Base-by-base conservation (phyloP, 164 flowering plant genomes). In the Echeveria elegans region DNA sequence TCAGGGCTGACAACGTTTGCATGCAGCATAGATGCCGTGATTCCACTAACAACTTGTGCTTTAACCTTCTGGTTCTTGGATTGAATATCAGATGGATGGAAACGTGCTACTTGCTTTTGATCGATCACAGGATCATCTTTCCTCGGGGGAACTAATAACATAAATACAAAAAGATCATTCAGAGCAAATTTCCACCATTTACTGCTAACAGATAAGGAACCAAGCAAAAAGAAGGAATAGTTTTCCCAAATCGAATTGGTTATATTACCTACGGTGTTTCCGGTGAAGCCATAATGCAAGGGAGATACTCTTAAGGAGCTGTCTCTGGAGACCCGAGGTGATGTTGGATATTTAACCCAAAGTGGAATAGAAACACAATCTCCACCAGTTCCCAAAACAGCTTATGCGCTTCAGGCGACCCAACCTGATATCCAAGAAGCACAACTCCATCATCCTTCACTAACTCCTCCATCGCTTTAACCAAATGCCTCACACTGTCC, bases 331-430 rank as follows among this genome's bases (percentile, higher is more conserved):
- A n/a, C n/a, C n/a, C n/a, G n/a, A n/a, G n/a, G n/a, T n/a, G n/a
- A n/a, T n/a, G n/a, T n/a, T n/a, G n/a, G n/a, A n/a, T n/a, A n/a
- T n/a, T n/a, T n/a, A n/a, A n/a, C n/a, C n/a, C n/a, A n/a, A n/a
- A n/a, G n/a, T n/a, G n/a, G n/a, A n/a, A n/a, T n/a, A n/a, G n/a
- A 58, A 94, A 91, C 70, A 70, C 83, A 43, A 61, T 68, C 26
- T 68, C 81, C 60, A 77, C 84, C 67, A 89, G 3, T 47, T 94
- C 96, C 97, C 99, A 91, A 66, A 91, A 94, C 82, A 84, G 24
- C 76, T 29, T 53, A 66, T 94, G 79, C 1, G 96, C 97, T 75
- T 91, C 93, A 31, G 86, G 88, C 6, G 88, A 89, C 72, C 97
- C 76, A 66, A 94, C 1, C 74, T 89, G 99, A 67, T 94, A 94